phyloP scores from a whole-genome alignment of 2,329 filamentous ascomycete species.

The Alternaria longipes region DNA sequence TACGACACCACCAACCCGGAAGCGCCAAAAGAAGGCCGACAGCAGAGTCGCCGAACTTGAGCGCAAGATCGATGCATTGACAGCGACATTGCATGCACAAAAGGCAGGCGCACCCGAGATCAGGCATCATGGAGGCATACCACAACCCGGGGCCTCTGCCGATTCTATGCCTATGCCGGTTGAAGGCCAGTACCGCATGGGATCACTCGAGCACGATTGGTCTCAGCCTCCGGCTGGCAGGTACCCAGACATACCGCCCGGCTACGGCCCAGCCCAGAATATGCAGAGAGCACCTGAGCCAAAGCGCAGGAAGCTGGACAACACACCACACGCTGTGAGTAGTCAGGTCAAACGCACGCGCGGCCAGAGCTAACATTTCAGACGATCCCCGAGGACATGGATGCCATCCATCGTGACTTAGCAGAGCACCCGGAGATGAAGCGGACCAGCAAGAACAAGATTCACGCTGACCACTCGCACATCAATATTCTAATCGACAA shows the following conservation, averaged over 20 bases:
- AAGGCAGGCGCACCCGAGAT: constrained; percentile 36
- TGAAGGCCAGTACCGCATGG: constrained; percentile 40
- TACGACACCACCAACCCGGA: constrained; percentile 74
- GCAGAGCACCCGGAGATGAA: constrained; percentile 49
- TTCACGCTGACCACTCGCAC: constrained; percentile 48
- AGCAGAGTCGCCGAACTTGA: constrained; percentile 89
- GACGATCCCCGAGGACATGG: constrained; percentile 52
- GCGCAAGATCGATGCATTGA: constrained; percentile 90
- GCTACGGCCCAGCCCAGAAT: constrained; percentile 44
- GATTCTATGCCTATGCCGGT: constrained; percentile 20
- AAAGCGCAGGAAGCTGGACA: constrained; percentile 46
- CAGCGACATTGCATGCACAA: constrained; percentile 75
- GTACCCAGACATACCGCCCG: constrained; percentile 41
- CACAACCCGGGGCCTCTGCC: constrained; percentile 28
- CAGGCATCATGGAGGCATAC: constrained; percentile 35
- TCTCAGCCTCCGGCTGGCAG: constrained; percentile 23
- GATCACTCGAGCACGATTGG: constrained; percentile 45
- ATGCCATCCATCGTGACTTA: constrained; percentile 49
- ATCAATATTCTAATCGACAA: constrained; percentile 52
- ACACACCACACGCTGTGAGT: constrained; percentile 40
- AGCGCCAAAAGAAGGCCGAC: constrained; percentile 91
- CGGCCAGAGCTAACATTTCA: constrained; percentile 20
- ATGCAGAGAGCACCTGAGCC: constrained; percentile 41
- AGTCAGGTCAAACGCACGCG: not conserved
- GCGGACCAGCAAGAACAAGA: constrained; percentile 38